These are phyloP conservation scores for Penicillium fimorum DNA, from an alignment of 495 filamentous ascomycete genomes.

Conservation along the genomic window DNA sequence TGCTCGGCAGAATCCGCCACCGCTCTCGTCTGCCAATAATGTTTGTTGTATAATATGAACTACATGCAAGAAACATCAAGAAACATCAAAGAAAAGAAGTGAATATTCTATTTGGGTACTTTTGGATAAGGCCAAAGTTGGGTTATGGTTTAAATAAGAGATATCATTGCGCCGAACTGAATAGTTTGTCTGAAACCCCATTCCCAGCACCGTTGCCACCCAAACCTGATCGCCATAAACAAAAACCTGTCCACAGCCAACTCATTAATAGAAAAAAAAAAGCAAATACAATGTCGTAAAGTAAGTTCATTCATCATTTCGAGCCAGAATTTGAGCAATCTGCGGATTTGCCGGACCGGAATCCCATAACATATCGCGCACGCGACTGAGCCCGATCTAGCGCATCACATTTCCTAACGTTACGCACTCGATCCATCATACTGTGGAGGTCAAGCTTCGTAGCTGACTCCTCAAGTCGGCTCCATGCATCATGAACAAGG, in stretches of 20 bases:
- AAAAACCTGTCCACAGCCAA: conserved; percentile 16
- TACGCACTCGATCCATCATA: conserved; percentile 36
- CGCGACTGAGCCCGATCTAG: conserved; percentile 41
- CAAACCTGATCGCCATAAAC: conserved; percentile 28
- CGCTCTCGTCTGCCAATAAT: conserved; percentile 6
- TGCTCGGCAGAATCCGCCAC: conserved; percentile 11
- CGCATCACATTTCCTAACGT: conserved; percentile 29
- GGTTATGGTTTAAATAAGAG: conserved; percentile 7
- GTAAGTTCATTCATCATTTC: conserved; percentile 2
- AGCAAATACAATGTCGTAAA: conserved; percentile 9
- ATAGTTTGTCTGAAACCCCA: conserved; percentile 12
- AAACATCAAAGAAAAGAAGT: neutral
- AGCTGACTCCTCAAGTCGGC: conserved; percentile 27
- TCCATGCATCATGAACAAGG: conserved; percentile 33
- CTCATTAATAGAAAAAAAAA: conserved; percentile 9
- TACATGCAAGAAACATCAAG: neutral
- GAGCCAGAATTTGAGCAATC: conserved; percentile 11
- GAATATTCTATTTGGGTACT: neutral
- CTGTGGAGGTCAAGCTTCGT: conserved; percentile 26
- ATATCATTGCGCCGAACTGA: conserved; percentile 22
- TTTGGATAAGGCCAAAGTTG: neutral
- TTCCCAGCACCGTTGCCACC: conserved; percentile 11
- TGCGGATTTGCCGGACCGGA: conserved; percentile 14
- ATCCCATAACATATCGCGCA: conserved; percentile 35
- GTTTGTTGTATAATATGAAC: conserved; percentile 5